Base-by-base conservation (phyloP, 1,284 basidiomycete species). In the Tremellales sp. region DNA sequence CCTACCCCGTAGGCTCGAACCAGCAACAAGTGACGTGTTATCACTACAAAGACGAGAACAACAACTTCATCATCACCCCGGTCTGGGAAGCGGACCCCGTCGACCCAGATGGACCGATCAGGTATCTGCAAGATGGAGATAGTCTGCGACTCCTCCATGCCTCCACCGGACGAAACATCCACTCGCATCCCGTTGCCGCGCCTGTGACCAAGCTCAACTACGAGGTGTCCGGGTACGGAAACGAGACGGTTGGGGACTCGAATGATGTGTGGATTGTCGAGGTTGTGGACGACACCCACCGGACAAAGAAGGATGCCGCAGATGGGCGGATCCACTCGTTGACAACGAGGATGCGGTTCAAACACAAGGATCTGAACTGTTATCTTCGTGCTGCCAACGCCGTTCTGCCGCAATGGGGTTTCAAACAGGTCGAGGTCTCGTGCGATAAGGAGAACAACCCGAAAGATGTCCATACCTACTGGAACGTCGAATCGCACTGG, bases 1-100 rank as follows among this genome's bases (percentile, higher is more conserved):
- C 87, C 0, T 97, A 85, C 69, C 95, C 95, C 0, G 78, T 83
- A 14, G 94, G 93, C n/a, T 95, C 90, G 0, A 76, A 78, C 48
- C 93, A 98, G 70, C 94, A 97, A 66, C 95, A 98, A 73, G 85
- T 98, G 10, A 99, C 94, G 0, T 98, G 94, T 75, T 98, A 98
- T 72, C 94, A 98, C 76, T 97, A 98, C 81, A 95, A 94, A 75
- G 94, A 98, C 72, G 82, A 84, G 48, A 98, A 98, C 79, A 98
- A 98, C 74, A 81, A 97, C 45, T 98, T 90, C 85, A 65, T 78
- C 33, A 71, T 98, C 58, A 78, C 85, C 2, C 91, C 90, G 2
- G 78, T 77, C 3, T 95, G 91, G 90, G 81, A 86, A 37, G 82
- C 84, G 50, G 76, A 81, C 1, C 71, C 74, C 0, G 78, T 85